phyloP scores from a whole-genome alignment of 768 basidiomycete species.

The Russula earlei region DNA sequence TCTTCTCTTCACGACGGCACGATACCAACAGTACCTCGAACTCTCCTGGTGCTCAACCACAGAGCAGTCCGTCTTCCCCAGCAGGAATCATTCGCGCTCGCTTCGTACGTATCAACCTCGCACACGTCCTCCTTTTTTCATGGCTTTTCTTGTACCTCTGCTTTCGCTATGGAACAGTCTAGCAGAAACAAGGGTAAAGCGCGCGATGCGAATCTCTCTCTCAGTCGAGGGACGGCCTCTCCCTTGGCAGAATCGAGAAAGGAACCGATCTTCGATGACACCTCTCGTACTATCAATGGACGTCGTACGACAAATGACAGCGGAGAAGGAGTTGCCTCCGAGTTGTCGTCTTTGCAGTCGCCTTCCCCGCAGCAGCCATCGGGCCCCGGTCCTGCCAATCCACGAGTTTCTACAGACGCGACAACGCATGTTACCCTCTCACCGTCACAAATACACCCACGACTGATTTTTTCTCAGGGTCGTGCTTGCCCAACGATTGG shows the following conservation, averaged over 20 bases:
- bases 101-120: slow-evolving; percentile 27
- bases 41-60: slow-evolving; percentile 9
- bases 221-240: slow-evolving; percentile 14
- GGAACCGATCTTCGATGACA: slow-evolving; percentile 15
- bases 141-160: background rate
- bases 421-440: slow-evolving; percentile 17
- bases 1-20: slow-evolving; percentile 33
- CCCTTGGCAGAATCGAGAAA: slow-evolving; percentile 1
- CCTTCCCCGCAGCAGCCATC: background rate
- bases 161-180: slow-evolving; percentile 21
- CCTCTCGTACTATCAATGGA: slow-evolving; percentile 3
- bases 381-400: background rate
- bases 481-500: slow-evolving; percentile 70
- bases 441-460: slow-evolving; percentile 5
- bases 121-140: background rate
- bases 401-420: slow-evolving; percentile 18
- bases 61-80: background rate
- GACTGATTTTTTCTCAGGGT: slow-evolving; percentile 35
- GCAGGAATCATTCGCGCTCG: slow-evolving; percentile 30
- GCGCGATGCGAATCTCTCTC: slow-evolving; percentile 21
- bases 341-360: slow-evolving; percentile 16
- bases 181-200: slow-evolving; percentile 27
- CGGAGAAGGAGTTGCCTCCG: slow-evolving; percentile 13
- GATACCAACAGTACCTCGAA: slow-evolving; percentile 18
- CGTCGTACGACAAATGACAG: background rate